These are phyloP conservation scores for Exutisphaerella laricina DNA, from an alignment of 2,329 filamentous ascomycete genomes.

Conservation along the genomic window DNA sequence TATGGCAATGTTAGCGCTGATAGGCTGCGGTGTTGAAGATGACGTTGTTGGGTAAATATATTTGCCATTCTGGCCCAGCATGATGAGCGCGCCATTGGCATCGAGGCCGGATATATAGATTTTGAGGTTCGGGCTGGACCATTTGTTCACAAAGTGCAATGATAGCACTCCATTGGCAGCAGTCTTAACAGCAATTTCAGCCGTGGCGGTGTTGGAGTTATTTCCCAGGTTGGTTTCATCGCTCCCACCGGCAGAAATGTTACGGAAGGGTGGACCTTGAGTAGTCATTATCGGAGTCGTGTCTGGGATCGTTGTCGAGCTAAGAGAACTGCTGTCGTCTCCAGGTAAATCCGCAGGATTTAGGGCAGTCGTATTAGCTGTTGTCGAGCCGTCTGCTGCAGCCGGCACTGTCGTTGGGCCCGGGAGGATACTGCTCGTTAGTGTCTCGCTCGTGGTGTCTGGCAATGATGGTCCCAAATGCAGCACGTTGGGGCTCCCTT, in stretches of 20 bases:
- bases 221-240: too few species aligned
- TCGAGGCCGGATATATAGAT: conserved; percentile 45
- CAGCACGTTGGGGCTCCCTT: too few species aligned
- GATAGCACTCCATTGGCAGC: conserved; percentile 9
- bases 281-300: neutral
- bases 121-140: conserved; percentile 34
- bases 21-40: conserved; percentile 33
- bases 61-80: conserved; percentile 37
- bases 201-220: conserved; percentile 1
- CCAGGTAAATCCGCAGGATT: neutral
- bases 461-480: neutral
- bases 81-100: conserved; percentile 36
- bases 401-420: neutral
- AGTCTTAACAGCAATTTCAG: neutral
- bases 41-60: conserved; percentile 40
- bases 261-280: neutral
- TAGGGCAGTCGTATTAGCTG: neutral
- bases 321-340: too few species aligned
- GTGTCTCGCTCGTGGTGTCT: neutral
- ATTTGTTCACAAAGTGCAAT: conserved; percentile 41
- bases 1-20: conserved; percentile 39
- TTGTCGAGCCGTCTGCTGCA: neutral
- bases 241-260: too few species aligned
- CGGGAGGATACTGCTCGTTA: neutral
- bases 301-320: neutral